Conservation (phyloP, 2,329 filamentous ascomycete genomes). For the Colletotrichum euphorbiae region DNA sequence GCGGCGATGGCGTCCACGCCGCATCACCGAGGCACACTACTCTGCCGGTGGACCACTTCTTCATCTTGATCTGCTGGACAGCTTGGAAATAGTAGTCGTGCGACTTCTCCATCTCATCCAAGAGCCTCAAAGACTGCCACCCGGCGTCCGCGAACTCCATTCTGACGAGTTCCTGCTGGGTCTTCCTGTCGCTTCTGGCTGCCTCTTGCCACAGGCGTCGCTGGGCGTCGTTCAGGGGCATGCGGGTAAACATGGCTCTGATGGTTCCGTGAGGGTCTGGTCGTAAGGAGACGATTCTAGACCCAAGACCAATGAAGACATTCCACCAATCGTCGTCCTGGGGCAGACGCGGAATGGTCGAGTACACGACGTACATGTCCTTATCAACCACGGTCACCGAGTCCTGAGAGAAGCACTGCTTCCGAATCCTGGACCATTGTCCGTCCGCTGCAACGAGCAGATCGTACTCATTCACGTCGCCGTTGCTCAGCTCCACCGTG, state of each 20-base stretch:
- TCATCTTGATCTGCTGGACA: slow-evolving; percentile 55
- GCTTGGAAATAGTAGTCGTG: slow-evolving; percentile 58
- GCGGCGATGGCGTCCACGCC: slow-evolving; percentile 56
- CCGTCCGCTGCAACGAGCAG: slow-evolving; percentile 68
- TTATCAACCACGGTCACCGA: slow-evolving; percentile 40
- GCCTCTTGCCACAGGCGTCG: slow-evolving; percentile 4
- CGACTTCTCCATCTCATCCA: slow-evolving; percentile 45
- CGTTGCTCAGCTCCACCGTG: slow-evolving; percentile 55
- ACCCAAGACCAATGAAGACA: slow-evolving; percentile 26
- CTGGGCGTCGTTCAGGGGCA: slow-evolving; percentile 10
- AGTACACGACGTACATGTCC: slow-evolving; percentile 48
- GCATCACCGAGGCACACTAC: slow-evolving; percentile 62
- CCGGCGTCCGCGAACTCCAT: slow-evolving; percentile 51
- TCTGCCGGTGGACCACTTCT: slow-evolving; percentile 49
- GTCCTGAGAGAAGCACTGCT: slow-evolving; percentile 50
- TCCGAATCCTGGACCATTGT: slow-evolving; percentile 60
- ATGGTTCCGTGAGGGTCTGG: slow-evolving; percentile 35
- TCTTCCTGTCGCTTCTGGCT: slow-evolving; percentile 32
- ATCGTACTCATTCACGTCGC: slow-evolving; percentile 57
- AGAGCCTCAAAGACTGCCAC: slow-evolving; percentile 51
- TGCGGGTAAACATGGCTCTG: slow-evolving; percentile 25
- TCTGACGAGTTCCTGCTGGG: slow-evolving; percentile 51
- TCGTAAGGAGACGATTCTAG: slow-evolving; percentile 8
- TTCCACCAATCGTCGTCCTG: slow-evolving; percentile 39
- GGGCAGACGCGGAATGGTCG: slow-evolving; percentile 45